Base-by-base conservation (phyloP, 2,329 filamentous ascomycete genomes). In the Aschersonia sp. region DNA sequence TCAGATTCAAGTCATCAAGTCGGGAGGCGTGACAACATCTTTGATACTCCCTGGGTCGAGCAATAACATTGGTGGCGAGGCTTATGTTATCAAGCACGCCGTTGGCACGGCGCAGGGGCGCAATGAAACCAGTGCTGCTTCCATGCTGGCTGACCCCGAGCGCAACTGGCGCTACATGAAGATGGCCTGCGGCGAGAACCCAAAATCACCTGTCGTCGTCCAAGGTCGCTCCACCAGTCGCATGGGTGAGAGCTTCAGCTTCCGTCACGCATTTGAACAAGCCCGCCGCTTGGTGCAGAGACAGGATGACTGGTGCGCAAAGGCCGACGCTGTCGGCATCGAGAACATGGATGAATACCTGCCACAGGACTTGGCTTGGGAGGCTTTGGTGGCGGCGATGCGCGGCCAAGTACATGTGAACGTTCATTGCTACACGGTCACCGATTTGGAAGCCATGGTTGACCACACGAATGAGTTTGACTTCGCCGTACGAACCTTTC, bases 31-130 rank as follows among this genome's bases (percentile, higher is more conserved):
- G 0, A 85, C 81, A 0, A 83, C 80, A 0, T 80, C 75, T 30
- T 66, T 85, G 2, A 66, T 84, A 4, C 67, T 85, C 1, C 81
- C 82, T 1, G 81, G 82, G 1, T 81, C 77, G 1, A 79, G 73
- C n/a, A 86, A 83, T 61, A 84, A 84, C 57, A 84, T 86, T 41
- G 82, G 79, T 30, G 82, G 82, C 51, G 81, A 85, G 58, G 82
- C 81, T 0, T 84, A 71, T 49, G 72, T 81, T 5, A 73, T 86
- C 59, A 86, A 85, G 64, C 78, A 81, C 51, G 76, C 80, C 8
- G 74, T 83, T 9, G 79, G 79, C 22, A 69, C 68, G 48, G 54
- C 66, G 0, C 73, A 82, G 52, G 77, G 80, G 4, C 72, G 81
- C 29, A 64, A 70, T 12, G 81, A 84, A 59, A 72, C 81, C 42